phyloP scores from a whole-genome alignment of 768 basidiomycete species.

The Pulveroboletus sp. region DNA sequence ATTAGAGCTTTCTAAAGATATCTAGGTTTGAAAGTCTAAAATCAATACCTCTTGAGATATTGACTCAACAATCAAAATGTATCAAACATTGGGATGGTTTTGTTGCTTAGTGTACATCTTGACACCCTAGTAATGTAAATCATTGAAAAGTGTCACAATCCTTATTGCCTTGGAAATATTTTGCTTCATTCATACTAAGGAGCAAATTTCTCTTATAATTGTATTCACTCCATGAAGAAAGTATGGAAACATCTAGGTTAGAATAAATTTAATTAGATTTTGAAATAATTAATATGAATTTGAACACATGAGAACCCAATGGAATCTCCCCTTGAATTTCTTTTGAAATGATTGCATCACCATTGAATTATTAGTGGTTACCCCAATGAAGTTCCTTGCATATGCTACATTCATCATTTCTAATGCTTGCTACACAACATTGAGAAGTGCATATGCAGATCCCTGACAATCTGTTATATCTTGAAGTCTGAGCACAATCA shows the following conservation, averaged over 20 bases:
- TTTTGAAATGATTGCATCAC: slow-evolving; percentile 28
- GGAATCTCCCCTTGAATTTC: slow-evolving; percentile 18
- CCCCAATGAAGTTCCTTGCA: slow-evolving; percentile 20
- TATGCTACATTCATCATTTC: slow-evolving; percentile 18
- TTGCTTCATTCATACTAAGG: no score
- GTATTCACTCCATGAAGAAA: slow-evolving; percentile 33
- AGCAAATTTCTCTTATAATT: slow-evolving; percentile 27
- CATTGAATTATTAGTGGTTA: slow-evolving; percentile 32
- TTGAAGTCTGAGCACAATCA: no score
- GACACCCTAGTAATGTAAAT: no score
- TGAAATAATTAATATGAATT: slow-evolving; percentile 1
- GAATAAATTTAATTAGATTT: slow-evolving; percentile 19
- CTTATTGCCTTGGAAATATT: no score
- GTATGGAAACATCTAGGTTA: slow-evolving; percentile 32
- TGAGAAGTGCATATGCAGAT: slow-evolving; percentile 22
- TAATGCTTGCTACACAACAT: slow-evolving; percentile 14
- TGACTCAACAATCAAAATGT: no score
- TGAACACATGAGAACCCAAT: slow-evolving; percentile 29
- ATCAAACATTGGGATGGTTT: no score
- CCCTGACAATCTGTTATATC: slow-evolving; percentile 24
- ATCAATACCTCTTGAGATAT: no score
- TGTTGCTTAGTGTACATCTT: no score
- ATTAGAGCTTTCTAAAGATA: no score
- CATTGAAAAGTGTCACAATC: no score
- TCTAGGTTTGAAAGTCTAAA: no score